phyloP scores from a whole-genome alignment of 495 filamentous ascomycete species.

The Margaritispora aquatica region DNA sequence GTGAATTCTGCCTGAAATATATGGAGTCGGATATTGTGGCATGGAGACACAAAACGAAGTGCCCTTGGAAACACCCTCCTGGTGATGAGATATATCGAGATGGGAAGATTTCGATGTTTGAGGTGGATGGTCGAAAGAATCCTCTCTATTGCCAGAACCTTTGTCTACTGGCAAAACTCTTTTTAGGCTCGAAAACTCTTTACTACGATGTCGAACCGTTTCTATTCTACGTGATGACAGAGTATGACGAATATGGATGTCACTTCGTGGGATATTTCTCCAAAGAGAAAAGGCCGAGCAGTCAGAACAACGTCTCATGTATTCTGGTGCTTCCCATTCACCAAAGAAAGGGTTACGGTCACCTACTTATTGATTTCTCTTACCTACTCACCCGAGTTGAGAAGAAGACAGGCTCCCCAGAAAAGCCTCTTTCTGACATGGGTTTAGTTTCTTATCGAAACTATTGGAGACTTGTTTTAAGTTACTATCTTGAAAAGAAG shows the following conservation, averaged over 20 bases:
- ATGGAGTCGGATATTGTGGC: conserved; percentile 98
- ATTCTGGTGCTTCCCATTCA: conserved; percentile 94
- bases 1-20: conserved; percentile 98
- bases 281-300: conserved; percentile 95
- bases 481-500: conserved; percentile 55
- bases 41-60: conserved; percentile 97
- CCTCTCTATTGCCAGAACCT: conserved; percentile 97
- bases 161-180: conserved; percentile 91
- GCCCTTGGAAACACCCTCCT: conserved; percentile 89
- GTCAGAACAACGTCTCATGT: conserved; percentile 94
- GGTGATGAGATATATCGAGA: conserved; percentile 98
- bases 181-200: conserved; percentile 92
- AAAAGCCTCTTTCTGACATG: conserved; percentile 98
- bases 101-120: conserved; percentile 88
- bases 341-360: conserved; percentile 94
- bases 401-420: conserved; percentile 89
- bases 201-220: conserved; percentile 99
- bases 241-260: conserved; percentile 86
- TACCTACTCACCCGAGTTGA: conserved; percentile 92
- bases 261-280: conserved; percentile 99
- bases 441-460: conserved; percentile 94
- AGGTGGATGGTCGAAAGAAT: conserved; percentile 95
- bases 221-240: conserved; percentile 96
- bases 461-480: conserved; percentile 88
- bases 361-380: conserved; percentile 95